Evolutionary conservation across 2,329 filamentous ascomycete genomes (phyloP).

Genomic region (Fusarium udum): DNA sequence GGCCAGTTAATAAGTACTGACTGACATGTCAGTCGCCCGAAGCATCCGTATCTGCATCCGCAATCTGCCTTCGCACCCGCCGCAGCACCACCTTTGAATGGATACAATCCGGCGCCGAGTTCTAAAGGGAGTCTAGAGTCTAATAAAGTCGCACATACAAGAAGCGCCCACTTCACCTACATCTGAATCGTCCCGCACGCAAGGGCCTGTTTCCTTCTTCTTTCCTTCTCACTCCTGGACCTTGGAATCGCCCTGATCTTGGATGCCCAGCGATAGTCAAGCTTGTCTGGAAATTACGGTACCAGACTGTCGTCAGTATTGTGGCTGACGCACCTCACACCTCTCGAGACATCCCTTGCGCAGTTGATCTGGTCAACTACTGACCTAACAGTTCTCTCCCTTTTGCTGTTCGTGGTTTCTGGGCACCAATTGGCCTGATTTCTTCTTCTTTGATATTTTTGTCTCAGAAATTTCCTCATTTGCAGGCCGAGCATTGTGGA

Average conservation of each 20-base stretch:
- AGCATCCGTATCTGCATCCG: conserved; percentile 39
- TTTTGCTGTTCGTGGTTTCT: conserved; percentile 3
- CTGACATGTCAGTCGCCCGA: conserved; percentile 43
- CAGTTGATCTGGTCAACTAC: conserved; percentile 13
- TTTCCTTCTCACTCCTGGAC: conserved; percentile 16
- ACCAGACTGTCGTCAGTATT: conserved; percentile 32
- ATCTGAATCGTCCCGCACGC: conserved; percentile 27
- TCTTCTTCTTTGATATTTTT: conserved; percentile 16
- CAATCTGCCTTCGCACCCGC: conserved; percentile 32
- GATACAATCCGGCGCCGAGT: conserved; percentile 38
- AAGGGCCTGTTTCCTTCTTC: conserved; percentile 21
- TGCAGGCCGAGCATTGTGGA: conserved; percentile 23
- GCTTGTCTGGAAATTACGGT: conserved; percentile 23
- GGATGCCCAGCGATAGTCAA: conserved; percentile 4
- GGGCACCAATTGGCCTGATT: conserved; percentile 2
- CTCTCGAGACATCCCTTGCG: conserved; percentile 31
- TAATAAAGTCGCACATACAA: conserved; percentile 38
- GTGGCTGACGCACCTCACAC: conserved; percentile 37
- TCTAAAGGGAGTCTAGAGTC: conserved; percentile 42
- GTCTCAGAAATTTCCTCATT: conserved; percentile 38
- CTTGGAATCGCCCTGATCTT: conserved; percentile 21
- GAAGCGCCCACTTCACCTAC: conserved; percentile 31
- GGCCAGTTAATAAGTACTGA: conserved; percentile 30
- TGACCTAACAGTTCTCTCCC: conserved; percentile 2
- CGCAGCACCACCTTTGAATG: conserved; percentile 41